A percentile compares a stretch with the other conserved stretches of the same genome.
phyloP scores from a whole-genome alignment of 805 yeast species.

The Yarrowia porcina region DNA sequence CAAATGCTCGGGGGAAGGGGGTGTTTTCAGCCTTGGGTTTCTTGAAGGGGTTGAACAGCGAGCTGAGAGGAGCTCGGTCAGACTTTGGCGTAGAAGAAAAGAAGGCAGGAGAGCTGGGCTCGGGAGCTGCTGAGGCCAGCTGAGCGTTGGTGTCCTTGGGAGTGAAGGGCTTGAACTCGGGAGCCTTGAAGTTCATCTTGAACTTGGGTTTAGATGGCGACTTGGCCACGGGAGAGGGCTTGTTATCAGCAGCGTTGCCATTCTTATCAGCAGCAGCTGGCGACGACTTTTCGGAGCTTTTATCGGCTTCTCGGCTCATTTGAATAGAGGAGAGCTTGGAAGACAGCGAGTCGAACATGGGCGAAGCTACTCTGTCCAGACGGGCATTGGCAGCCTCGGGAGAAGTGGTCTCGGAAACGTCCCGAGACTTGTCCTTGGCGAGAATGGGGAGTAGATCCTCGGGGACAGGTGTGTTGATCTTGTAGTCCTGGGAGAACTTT shows the following conservation, averaged over 20 bases:
- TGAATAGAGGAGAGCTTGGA: conserved; percentile 25
- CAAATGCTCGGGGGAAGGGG: conserved; percentile 24
- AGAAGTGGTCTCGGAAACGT: conserved; percentile 41
- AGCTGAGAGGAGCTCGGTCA: neutral
- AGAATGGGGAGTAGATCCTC: conserved; percentile 65
- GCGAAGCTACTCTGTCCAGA: conserved; percentile 3
- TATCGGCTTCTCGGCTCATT: neutral
- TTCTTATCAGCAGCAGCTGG: conserved; percentile 17
- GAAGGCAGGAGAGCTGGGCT: conserved; percentile 9
- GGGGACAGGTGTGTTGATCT: conserved; percentile 55
- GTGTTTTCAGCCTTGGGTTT: conserved; percentile 8
- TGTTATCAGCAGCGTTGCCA: neutral
- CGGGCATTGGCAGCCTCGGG: conserved; percentile 25
- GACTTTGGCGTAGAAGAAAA: neutral
- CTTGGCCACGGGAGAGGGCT: conserved; percentile 28
- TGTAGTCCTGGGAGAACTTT: conserved; percentile 78
- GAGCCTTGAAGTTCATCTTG: conserved; percentile 55
- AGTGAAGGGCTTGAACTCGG: conserved; percentile 55
- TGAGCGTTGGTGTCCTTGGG: conserved; percentile 18
- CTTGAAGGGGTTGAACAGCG: conserved; percentile 21
- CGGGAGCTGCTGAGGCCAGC: neutral
- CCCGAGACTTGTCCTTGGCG: conserved; percentile 66
- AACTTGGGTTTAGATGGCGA: conserved; percentile 40
- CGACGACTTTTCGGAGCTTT: conserved; percentile 33
- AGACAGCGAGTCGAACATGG: conserved; percentile 15